Conservation (phyloP, 2,329 filamentous ascomycete genomes). For the Plectosphaerella plurivora region DNA sequence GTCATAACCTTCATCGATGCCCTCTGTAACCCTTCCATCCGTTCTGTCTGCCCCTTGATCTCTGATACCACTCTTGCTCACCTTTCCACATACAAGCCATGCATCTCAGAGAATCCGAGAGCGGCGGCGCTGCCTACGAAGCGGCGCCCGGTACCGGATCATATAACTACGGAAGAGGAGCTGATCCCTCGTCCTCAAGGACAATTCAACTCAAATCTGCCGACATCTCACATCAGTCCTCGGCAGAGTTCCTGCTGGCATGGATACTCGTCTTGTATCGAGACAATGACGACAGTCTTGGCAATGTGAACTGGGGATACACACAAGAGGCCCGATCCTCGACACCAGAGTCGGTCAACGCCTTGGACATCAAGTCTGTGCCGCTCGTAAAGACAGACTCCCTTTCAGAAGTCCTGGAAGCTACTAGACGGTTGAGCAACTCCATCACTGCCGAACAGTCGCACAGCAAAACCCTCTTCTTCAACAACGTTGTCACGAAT, state of each 20-base stretch:
- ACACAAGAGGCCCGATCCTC: slow-evolving; percentile 2
- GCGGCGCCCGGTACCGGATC: slow-evolving; percentile 1
- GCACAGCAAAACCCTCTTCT: slow-evolving; percentile 7
- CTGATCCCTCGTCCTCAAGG: slow-evolving; percentile 9
- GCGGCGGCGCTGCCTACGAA: slow-evolving; percentile 11
- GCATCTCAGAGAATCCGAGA: slow-evolving; percentile 12
- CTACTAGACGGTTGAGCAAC: slow-evolving; percentile 6
- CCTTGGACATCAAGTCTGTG: slow-evolving; percentile 8
- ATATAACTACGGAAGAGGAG: slow-evolving; percentile 4
- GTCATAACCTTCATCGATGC: slow-evolving; percentile 5
- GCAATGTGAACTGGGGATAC: slow-evolving; percentile 11
- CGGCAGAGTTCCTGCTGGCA: slow-evolving; percentile 14
- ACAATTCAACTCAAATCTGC: slow-evolving; percentile 5
- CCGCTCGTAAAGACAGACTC: slow-evolving; percentile 12
- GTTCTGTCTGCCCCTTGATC: slow-evolving; percentile 22
- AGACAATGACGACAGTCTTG: slow-evolving; percentile 13
- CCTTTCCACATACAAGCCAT: slow-evolving; percentile 3
- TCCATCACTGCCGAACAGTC: background rate
- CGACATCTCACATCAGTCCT: background rate
- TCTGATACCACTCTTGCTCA: background rate
- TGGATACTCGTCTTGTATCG: slow-evolving; percentile 17
- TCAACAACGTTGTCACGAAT: slow-evolving; percentile 5
- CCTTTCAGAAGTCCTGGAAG: slow-evolving; percentile 7
- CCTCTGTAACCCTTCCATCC: slow-evolving; percentile 15
- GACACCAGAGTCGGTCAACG: slow-evolving; percentile 1